Percentiles rank a stretch among this genome's conserved stretches.
These are phyloP conservation scores for Colletotrichum tabaci DNA, from an alignment of 2,329 filamentous ascomycete species.

Conservation along the genomic window DNA sequence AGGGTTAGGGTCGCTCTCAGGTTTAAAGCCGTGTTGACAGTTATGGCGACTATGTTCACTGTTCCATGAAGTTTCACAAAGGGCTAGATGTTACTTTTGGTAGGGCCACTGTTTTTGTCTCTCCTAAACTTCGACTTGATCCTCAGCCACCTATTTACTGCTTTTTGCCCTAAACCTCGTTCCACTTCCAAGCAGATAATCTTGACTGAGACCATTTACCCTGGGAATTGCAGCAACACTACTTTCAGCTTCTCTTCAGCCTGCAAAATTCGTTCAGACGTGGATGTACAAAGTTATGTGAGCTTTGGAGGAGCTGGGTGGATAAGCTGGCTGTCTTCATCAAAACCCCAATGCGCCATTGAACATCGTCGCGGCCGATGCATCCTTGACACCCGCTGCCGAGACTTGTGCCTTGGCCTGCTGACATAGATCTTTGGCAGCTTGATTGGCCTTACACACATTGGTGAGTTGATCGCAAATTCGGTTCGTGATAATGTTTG, in stretches of 20 bases:
- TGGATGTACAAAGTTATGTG: background rate
- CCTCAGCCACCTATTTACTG: too few species aligned
- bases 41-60: too few species aligned
- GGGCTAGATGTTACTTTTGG: too few species aligned
- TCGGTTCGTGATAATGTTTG: constrained; percentile 75
- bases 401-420: constrained; percentile 65
- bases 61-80: too few species aligned
- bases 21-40: too few species aligned
- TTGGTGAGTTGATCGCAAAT: constrained; percentile 74
- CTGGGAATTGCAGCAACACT: too few species aligned
- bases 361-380: constrained; percentile 64
- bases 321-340: constrained; percentile 42
- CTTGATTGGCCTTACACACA: constrained; percentile 70
- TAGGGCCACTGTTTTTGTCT: too few species aligned
- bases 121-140: too few species aligned
- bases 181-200: too few species aligned
- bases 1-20: too few species aligned
- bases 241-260: background rate
- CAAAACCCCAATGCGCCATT: constrained; percentile 59
- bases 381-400: constrained; percentile 64
- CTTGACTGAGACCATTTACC: too few species aligned
- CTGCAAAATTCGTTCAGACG: background rate
- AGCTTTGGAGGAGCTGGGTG: background rate
- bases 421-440: constrained; percentile 64
- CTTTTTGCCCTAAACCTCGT: too few species aligned